A percentile compares a stretch with the other conserved stretches of the same genome.
Conservation (phyloP, 1,284 basidiomycete genomes). For the Fomitiporia mediterranea region DNA sequence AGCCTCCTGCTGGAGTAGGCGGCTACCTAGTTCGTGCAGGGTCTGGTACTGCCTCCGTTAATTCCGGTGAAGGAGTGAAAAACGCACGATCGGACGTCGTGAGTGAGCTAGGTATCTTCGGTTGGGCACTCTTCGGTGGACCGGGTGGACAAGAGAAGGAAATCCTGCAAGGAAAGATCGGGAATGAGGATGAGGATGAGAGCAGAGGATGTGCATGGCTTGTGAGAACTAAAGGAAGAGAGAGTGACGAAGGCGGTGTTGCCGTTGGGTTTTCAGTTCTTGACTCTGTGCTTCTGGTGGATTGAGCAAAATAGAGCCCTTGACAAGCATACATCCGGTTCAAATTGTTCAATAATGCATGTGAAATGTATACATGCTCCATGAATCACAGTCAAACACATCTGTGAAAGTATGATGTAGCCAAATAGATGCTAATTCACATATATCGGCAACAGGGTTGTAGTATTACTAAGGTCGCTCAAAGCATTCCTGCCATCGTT, state of each 20-base stretch:
- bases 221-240: conserved; percentile 87
- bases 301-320: conserved; percentile 29
- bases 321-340: too few species aligned
- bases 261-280: conserved; percentile 89
- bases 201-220: conserved; percentile 60
- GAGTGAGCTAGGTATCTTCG: conserved; percentile 91
- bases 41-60: conserved; percentile 32
- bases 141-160: conserved; percentile 4
- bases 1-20: conserved; percentile 61
- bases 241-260: conserved; percentile 93
- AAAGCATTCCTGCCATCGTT: background rate
- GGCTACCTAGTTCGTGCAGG: conserved; percentile 74
- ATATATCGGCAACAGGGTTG: too few species aligned
- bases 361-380: too few species aligned
- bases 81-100: conserved; percentile 76
- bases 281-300: conserved; percentile 75
- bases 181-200: too few species aligned
- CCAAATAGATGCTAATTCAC: too few species aligned
- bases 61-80: too few species aligned
- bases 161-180: conserved; percentile 23
- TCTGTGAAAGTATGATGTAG: too few species aligned
- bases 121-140: conserved; percentile 75
- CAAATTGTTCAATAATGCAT: too few species aligned
- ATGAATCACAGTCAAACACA: too few species aligned
- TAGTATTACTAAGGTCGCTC: too few species aligned